Evolutionary conservation across 2,329 filamentous ascomycete genomes (phyloP), one percentile per base, ranked within the genome.

Genomic region (Colletotrichum tofieldiae): DNA sequence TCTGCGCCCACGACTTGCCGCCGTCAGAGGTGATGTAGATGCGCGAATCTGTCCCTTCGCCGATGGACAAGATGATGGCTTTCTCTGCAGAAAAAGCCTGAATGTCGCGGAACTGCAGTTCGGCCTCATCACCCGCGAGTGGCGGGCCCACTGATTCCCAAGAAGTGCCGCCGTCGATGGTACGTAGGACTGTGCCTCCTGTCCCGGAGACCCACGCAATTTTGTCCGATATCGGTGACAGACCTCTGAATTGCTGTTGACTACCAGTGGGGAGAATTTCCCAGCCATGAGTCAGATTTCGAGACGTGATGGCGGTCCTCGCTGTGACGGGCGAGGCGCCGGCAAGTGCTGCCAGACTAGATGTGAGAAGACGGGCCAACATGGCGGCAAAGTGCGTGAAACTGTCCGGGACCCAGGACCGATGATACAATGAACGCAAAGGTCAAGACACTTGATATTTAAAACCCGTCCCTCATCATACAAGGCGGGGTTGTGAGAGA

Each of bases 31-130:
- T 81, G 62, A 66, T 18, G 74, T 81, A 81, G 58, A 82, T 73
- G 59, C 80, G 78, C 62, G 80, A 82, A 37, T 76, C 76, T 20
- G 73, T 60, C 35, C 79, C 78, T 32, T 76, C 75, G 62, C 79
- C 79, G 59, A 82, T 80, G 23, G 83, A 81, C 5, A 86, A 80
- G 12, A 82, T 77, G 71, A 85, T 77, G 29, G 81, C 80, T 65
- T 81, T 81, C 47, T 85, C 81, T 26, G 81, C 79, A 14, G 83
- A 82, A 65, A 86, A 79, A 5, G 84, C 81, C 35, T 86, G 75
- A 12, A 81, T 67, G 75, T 81, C 79, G 54, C 79, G 79, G 76
- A 81, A 81, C 55, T 81, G 76, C 26, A 81, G 76, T 18, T 68
- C 73, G 1, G 75, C 63, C 69, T 77, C 77, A 7, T 74, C 74